These are phyloP conservation scores for Penicillium brevicompactum DNA, from an alignment of 2,329 filamentous ascomycete genomes.

Conservation along the genomic window DNA sequence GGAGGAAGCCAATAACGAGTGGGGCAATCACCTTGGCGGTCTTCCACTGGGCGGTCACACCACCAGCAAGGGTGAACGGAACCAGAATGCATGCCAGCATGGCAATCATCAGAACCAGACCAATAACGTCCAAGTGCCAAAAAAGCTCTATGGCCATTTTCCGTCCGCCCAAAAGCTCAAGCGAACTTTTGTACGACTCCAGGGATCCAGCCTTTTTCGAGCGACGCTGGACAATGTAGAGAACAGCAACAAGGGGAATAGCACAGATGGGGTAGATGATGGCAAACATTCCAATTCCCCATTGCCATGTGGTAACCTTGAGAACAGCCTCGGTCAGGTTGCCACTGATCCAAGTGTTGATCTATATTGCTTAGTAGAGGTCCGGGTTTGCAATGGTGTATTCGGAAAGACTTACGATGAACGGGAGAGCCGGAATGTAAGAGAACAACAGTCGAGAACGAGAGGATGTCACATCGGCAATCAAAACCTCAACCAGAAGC, in stretches of 20 bases:
- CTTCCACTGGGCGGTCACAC: constrained; percentile 52
- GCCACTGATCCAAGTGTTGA: constrained; percentile 67
- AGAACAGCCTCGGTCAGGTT: constrained; percentile 58
- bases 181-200: constrained; percentile 46
- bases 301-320: constrained; percentile 56
- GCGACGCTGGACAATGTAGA: constrained; percentile 54
- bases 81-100: constrained; percentile 57
- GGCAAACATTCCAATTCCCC: constrained; percentile 67
- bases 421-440: constrained; percentile 63
- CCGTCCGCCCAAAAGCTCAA: constrained; percentile 44
- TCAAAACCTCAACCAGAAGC: constrained; percentile 64
- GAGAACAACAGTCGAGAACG: constrained; percentile 66
- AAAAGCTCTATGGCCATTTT: constrained; percentile 51
- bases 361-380: constrained; percentile 10
- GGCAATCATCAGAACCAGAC: constrained; percentile 55
- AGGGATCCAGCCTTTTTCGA: constrained; percentile 57
- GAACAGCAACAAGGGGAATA: constrained; percentile 56
- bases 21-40: constrained; percentile 55
- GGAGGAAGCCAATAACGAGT: constrained; percentile 53
- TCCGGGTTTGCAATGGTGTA: no score
- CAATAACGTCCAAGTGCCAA: constrained; percentile 58
- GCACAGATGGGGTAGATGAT: constrained; percentile 62
- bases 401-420: constrained; percentile 44
- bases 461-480: constrained; percentile 66
- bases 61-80: constrained; percentile 61